A percentile compares a stretch with the other conserved stretches of the same genome.
phyloP scores from a whole-genome alignment of 2,329 filamentous ascomycete genomes.

The Aspergillus latus region DNA sequence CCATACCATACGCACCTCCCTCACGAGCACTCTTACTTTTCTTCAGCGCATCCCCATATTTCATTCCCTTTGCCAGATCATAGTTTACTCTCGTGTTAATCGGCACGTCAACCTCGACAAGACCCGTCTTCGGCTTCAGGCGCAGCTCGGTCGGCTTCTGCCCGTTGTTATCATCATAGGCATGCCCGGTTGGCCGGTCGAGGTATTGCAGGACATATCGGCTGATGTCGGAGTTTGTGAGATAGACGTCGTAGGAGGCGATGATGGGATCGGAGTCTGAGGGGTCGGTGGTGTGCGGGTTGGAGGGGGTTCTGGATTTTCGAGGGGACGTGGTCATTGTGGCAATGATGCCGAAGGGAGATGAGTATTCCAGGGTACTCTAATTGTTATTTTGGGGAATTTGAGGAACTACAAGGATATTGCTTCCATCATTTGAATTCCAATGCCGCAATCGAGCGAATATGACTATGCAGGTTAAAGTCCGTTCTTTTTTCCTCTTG shows the following conservation, averaged over 20 bases:
- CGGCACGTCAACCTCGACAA: conserved; percentile 90
- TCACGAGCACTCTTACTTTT: conserved; percentile 54
- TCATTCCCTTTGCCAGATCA: conserved; percentile 77
- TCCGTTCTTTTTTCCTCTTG: too few species aligned
- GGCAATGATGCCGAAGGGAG: neutral
- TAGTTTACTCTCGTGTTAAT: conserved; percentile 72
- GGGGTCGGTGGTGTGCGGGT: neutral
- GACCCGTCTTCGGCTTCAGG: conserved; percentile 76
- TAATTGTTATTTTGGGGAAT: too few species aligned
- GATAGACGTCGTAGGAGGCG: conserved; percentile 77
- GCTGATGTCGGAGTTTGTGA: conserved; percentile 71
- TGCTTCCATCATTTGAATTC: too few species aligned
- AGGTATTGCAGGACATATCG: conserved; percentile 88
- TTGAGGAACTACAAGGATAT: too few species aligned
- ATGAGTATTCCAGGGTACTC: too few species aligned
- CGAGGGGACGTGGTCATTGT: neutral
- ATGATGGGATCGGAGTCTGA: conserved; percentile 62
- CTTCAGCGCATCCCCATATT: conserved; percentile 75
- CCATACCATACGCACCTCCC: conserved; percentile 68
- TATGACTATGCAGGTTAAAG: too few species aligned
- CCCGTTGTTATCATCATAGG: conserved; percentile 58
- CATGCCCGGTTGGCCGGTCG: conserved; percentile 61
- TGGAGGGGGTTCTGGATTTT: neutral
- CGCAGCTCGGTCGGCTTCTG: conserved; percentile 72
- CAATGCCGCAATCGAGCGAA: too few species aligned